A percentile compares a stretch with the other conserved stretches of the same genome.
Evolutionary conservation across 1,284 basidiomycete genomes (phyloP).

Genomic region (Ganoderma resinaceum): DNA sequence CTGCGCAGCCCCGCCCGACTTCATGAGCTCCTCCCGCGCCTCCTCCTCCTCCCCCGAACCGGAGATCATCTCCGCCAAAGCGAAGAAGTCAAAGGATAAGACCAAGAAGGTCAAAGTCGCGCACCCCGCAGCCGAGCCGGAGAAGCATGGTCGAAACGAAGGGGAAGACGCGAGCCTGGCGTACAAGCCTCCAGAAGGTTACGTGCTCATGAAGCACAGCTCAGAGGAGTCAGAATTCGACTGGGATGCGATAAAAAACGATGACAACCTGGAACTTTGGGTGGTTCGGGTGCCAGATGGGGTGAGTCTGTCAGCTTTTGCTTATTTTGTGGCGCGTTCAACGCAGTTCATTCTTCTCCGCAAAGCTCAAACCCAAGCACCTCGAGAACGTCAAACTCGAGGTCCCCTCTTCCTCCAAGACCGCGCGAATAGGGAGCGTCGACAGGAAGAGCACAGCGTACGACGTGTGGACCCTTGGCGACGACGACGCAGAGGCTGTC

Average conservation of each 20-base stretch:
- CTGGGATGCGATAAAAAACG: conserved; percentile 67
- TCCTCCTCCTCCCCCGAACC: conserved; percentile 36
- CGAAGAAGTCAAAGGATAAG: conserved; percentile 30
- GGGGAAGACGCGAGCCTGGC: conserved; percentile 59
- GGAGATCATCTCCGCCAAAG: conserved; percentile 21
- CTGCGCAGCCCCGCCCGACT: not conserved
- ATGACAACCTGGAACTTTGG: conserved; percentile 72
- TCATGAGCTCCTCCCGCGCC: conserved; percentile 33
- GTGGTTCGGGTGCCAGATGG: conserved; percentile 70
- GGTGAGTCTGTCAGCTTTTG: conserved; percentile 48
- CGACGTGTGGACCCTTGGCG: conserved; percentile 69
- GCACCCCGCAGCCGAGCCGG: conserved; percentile 24
- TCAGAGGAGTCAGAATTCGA: conserved; percentile 64
- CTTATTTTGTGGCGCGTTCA: not conserved
- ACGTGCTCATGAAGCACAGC: conserved; percentile 51
- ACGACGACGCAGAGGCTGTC: conserved; percentile 44
- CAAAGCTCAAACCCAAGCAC: conserved; percentile 69
- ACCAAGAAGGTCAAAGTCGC: conserved; percentile 24
- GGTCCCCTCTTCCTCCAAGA: conserved; percentile 45
- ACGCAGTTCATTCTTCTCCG: not conserved
- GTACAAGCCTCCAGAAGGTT: conserved; percentile 60
- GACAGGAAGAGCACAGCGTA: conserved; percentile 60
- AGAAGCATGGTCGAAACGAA: conserved; percentile 49
- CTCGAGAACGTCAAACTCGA: conserved; percentile 59
- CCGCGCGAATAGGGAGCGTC: conserved; percentile 51